A percentile compares a stretch with the other conserved stretches of the same genome.
Evolutionary conservation across 2,329 filamentous ascomycete species (phyloP).

Genomic region (Hirsutella minnesotensis): DNA sequence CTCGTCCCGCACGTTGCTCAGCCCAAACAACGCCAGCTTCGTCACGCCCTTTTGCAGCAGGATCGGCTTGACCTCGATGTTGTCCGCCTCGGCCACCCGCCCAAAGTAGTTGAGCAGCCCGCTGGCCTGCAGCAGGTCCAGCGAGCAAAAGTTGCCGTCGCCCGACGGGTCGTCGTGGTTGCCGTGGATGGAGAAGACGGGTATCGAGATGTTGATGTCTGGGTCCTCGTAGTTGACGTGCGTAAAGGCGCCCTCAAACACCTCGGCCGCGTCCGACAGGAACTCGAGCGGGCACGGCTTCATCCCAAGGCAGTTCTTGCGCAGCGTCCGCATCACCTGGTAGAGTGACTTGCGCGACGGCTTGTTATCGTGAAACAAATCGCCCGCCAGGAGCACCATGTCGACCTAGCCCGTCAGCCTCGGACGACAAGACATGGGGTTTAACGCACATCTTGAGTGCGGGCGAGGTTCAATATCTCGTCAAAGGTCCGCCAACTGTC

Average conservation of each 20-base stretch:
- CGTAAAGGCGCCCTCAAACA: constrained; percentile 80
- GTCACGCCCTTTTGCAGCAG: constrained; percentile 87
- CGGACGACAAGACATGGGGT: background rate
- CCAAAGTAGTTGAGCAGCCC: constrained; percentile 95
- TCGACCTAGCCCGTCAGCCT: constrained; percentile 47
- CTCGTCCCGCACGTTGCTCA: constrained; percentile 95
- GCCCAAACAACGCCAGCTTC: constrained; percentile 82
- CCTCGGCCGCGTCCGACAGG: constrained; percentile 81
- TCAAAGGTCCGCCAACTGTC: constrained; percentile 96
- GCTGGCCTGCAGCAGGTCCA: constrained; percentile 83
- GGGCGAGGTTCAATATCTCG: constrained; percentile 84
- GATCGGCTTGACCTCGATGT: constrained; percentile 84
- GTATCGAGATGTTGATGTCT: constrained; percentile 93
- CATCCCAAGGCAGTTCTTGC: constrained; percentile 88
- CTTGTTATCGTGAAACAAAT: constrained; percentile 97
- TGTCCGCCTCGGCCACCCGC: constrained; percentile 81
- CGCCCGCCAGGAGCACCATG: constrained; percentile 90
- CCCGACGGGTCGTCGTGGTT: constrained; percentile 99
- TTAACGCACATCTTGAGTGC: constrained; percentile 57
- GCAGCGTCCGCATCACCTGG: constrained; percentile 89
- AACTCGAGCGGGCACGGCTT: constrained; percentile 94
- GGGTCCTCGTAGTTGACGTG: constrained; percentile 97
- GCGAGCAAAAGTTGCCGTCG: constrained; percentile 79
- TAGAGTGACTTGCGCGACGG: constrained; percentile 93
- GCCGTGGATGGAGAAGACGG: constrained; percentile 95